phyloP scores from a whole-genome alignment of 306 rosid genomes.

The Cucurbita pepo region DNA sequence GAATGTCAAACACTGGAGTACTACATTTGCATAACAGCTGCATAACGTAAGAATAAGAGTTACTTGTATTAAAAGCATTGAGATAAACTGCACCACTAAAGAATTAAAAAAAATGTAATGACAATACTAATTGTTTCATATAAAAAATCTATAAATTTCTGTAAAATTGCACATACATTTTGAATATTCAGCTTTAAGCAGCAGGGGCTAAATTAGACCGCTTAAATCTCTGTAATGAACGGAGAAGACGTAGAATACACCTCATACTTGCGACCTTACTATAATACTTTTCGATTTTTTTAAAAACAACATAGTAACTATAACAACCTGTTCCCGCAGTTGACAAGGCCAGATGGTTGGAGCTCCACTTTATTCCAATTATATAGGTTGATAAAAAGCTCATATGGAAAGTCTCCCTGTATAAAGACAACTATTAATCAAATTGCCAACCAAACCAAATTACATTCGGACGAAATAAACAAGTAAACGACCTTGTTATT shows the following conservation, averaged over 20 bases:
- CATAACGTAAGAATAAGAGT: slow-evolving; percentile 5
- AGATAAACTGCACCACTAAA: background rate
- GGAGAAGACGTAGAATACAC: background rate
- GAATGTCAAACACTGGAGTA: slow-evolving; percentile 88
- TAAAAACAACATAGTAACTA: background rate
- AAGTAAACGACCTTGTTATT: slow-evolving; percentile 35
- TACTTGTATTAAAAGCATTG: background rate
- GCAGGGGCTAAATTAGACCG: background rate
- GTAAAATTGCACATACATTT: background rate
- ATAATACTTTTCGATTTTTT: no score
- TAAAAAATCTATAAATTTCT: background rate
- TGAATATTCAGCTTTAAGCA: background rate
- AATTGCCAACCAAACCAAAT: background rate
- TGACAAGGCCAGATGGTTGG: slow-evolving; percentile 11
- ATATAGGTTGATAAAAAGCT: slow-evolving; percentile 5
- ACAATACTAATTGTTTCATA: background rate
- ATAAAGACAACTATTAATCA: background rate
- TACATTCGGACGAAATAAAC: background rate
- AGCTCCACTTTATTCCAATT: slow-evolving; percentile 12
- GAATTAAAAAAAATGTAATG: background rate
- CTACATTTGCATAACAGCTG: slow-evolving; percentile 94
- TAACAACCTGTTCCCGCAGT: slow-evolving; percentile 11
- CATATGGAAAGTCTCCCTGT: slow-evolving; percentile 5
- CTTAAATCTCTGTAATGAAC: background rate
- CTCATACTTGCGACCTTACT: background rate